These are phyloP conservation scores for Myrmaecium sp. DNA, from an alignment of 2,329 filamentous ascomycete species.

Conservation along the genomic window DNA sequence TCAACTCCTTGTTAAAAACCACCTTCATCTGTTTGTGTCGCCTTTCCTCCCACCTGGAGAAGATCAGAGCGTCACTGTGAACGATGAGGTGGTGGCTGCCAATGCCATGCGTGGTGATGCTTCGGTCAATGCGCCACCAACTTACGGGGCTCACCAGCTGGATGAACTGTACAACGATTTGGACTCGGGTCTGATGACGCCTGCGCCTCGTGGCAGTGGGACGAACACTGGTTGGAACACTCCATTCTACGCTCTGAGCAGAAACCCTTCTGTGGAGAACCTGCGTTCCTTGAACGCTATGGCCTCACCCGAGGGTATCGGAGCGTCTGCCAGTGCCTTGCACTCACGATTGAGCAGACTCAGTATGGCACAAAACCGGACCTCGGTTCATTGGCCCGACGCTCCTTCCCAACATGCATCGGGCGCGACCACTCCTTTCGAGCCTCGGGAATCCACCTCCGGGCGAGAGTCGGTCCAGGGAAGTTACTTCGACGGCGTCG, in stretches of 20 bases:
- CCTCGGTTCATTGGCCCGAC: too few relatives aligned
- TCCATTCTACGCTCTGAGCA: constrained; percentile 54
- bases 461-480: too few relatives aligned
- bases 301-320: constrained; percentile 17
- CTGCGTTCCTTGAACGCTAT: constrained; percentile 40
- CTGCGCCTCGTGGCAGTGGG: constrained; percentile 43
- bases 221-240: constrained; percentile 32
- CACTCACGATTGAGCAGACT: constrained; percentile 50
- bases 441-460: too few relatives aligned
- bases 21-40: constrained; percentile 87
- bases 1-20: constrained; percentile 80
- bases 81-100: constrained; percentile 6
- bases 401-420: constrained; percentile 14
- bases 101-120: constrained; percentile 36
- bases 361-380: constrained; percentile 17
- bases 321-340: constrained; percentile 41
- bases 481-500: constrained; percentile 5
- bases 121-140: constrained; percentile 61
- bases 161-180: constrained; percentile 84
- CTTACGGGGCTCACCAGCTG: constrained; percentile 78
- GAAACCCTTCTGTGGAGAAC: constrained; percentile 68
- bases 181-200: constrained; percentile 69
- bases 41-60: constrained; percentile 82
- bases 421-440: constrained; percentile 18
- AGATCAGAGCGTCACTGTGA: constrained; percentile 50